phyloP scores from a whole-genome alignment of 495 filamentous ascomycete genomes.

The Talaromyces wortmannii region DNA sequence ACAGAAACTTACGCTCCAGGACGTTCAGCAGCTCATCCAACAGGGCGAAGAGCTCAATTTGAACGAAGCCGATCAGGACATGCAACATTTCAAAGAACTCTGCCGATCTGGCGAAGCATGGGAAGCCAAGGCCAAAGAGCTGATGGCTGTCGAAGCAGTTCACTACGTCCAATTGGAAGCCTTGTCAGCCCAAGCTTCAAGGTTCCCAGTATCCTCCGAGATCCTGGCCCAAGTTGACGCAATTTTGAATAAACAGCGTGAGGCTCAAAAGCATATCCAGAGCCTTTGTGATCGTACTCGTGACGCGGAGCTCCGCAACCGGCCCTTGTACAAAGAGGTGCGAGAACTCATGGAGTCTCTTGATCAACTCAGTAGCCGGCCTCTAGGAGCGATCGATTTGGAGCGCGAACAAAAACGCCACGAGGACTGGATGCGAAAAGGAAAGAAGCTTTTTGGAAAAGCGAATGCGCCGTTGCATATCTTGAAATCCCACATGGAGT shows the following conservation, averaged over 20 bases:
- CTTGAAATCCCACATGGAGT: conserved; percentile 86
- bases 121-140: conserved; percentile 89
- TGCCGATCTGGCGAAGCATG: conserved; percentile 71
- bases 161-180: conserved; percentile 95
- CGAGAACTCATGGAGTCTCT: conserved; percentile 82
- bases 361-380: conserved; percentile 84
- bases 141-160: conserved; percentile 82
- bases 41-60: conserved; percentile 70
- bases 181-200: conserved; percentile 67
- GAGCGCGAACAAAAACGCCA: conserved; percentile 94
- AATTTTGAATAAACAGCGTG: conserved; percentile 92
- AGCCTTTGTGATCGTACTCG: conserved; percentile 71
- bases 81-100: conserved; percentile 69
- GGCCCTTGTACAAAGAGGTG: conserved; percentile 87
- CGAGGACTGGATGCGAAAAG: conserved; percentile 98
- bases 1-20: conserved; percentile 59
- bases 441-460: conserved; percentile 98
- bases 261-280: conserved; percentile 82
- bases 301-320: conserved; percentile 64
- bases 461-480: conserved; percentile 97
- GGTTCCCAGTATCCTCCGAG: conserved; percentile 73
- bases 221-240: conserved; percentile 81
- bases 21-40: conserved; percentile 71
- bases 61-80: conserved; percentile 67
- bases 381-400: conserved; percentile 81